Evolutionary conservation across 2,329 filamentous ascomycete species (phyloP), one percentile per base, ranked within the genome.

Genomic region (Penicillium thymicola): DNA sequence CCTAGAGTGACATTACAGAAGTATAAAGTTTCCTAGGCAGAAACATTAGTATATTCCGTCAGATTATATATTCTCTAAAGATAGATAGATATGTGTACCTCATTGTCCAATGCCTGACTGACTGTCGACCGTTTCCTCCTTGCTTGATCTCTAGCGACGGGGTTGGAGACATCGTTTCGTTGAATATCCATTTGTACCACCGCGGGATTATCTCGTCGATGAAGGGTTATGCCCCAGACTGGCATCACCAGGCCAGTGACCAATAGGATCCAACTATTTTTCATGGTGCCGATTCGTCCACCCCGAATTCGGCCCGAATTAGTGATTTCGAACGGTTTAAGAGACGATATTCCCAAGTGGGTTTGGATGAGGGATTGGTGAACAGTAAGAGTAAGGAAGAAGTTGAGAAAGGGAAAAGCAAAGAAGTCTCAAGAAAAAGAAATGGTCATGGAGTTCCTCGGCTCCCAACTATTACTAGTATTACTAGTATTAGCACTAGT

Each of bases 1-100:
- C 84, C 84, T 11, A 87, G 62, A 9, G 76, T 80, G 43, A 82
- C 73, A 58, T 85, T 85, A 58, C 81, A 81, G 63, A 80, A 84
- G 66, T 86, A 86, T 4, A 86, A 75, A 0, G 81, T 83, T 71
- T 82, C 64, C 74, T 77, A 59, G 27, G 34, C n/a, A 54, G 28
- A 51, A 27, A 30, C 42, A 32, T 21, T 34, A 30, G 38, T 27
- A 45, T 27, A 44, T 45, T 32, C n/a, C 23, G 5, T 32, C 14
- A 6, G 44, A 28, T 4, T 27, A 11, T 45, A 27, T 28, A 23
- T 32, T 28, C 23, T 37, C 28, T 41, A 27, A n/a, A 21, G 48
- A 16, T 18, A 40, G 36, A 21, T 28, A 27, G 13, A 13, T 14
- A 16, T n/a, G 27, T 54, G 45, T 66, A 77, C 80, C 67, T 84